phyloP scores from a whole-genome alignment of 2,329 filamentous ascomycete genomes.

The Rachicladosporium sp. region DNA sequence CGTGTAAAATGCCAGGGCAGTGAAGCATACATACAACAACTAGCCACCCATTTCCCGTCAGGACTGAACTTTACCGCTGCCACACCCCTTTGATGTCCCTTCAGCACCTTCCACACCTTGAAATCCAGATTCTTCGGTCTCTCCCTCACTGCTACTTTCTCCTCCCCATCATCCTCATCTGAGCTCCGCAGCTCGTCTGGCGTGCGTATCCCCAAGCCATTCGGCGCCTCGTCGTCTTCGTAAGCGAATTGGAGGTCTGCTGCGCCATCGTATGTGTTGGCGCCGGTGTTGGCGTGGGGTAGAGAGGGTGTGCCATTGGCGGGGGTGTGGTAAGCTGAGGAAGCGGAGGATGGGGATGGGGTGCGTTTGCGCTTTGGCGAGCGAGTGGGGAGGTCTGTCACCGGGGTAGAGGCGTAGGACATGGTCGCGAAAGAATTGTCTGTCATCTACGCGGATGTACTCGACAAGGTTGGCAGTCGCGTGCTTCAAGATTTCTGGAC shows the following conservation, averaged over 20 bases:
- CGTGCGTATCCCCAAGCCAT: constrained; percentile 15
- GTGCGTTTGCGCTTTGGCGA: constrained; percentile 18
- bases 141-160: constrained; percentile 11
- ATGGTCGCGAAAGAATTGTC: constrained; percentile 1
- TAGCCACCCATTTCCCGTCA: constrained; percentile 79
- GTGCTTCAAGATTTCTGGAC: neutral
- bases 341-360: constrained; percentile 4
- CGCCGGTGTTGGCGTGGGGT: neutral
- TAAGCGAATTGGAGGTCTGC: constrained; percentile 20
- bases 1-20: too few relatives aligned
- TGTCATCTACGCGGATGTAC: too few relatives aligned
- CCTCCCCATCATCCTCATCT: constrained; percentile 6
- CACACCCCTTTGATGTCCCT: constrained; percentile 66
- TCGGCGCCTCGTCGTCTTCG: constrained; percentile 17
- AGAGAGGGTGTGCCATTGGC: constrained; percentile 3
- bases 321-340: constrained; percentile 4
- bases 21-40: constrained; percentile 39
- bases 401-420: constrained; percentile 5
- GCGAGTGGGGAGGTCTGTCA: constrained; percentile 8
- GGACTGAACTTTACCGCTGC: constrained; percentile 85
- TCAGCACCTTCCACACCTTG: constrained; percentile 55
- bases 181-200: constrained; percentile 12
- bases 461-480: too few relatives aligned
- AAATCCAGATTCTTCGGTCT: constrained; percentile 54
- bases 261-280: neutral